A percentile compares a stretch with the other conserved stretches of the same genome.
Conservation (phyloP, 768 basidiomycete genomes). For the Suillus sp. region DNA sequence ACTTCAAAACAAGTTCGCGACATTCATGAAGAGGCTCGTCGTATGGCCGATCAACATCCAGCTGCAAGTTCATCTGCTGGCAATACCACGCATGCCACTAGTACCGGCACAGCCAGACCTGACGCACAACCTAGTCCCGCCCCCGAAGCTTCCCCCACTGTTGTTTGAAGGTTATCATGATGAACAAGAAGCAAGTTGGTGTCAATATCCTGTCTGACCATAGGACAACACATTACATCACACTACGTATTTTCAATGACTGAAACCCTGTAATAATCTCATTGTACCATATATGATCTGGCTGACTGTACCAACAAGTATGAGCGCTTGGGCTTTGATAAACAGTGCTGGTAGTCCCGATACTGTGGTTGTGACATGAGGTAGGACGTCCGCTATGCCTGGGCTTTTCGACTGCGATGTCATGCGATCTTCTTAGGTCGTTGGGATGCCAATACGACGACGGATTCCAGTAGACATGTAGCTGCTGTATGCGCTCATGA, state of each 20-base stretch:
- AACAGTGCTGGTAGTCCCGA: not conserved
- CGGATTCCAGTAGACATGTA: not conserved
- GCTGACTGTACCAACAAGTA: not conserved
- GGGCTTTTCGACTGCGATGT: not conserved
- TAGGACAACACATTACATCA: not conserved
- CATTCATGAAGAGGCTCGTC: constrained; percentile 90
- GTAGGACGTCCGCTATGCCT: not conserved
- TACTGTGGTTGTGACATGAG: not conserved
- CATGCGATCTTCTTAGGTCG: not conserved
- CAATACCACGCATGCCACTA: not conserved
- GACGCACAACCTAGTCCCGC: constrained; percentile 18
- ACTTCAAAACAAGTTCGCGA: constrained; percentile 88
- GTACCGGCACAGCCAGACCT: constrained; percentile 11
- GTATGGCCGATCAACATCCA: constrained; percentile 59
- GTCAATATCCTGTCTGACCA: not conserved
- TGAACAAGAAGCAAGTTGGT: not conserved
- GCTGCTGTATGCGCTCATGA: not conserved
- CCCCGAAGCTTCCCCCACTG: constrained; percentile 7
- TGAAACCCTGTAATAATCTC: constrained; percentile 1
- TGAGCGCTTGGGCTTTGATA: not conserved
- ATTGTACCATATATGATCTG: not conserved
- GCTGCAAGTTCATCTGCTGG: constrained; percentile 20
- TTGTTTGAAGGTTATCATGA: constrained; percentile 2
- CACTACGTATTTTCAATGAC: constrained; percentile 1
- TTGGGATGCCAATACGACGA: not conserved